Conservation (phyloP, 352 stramenopile species). For the Phytophthora palmivora region DNA sequence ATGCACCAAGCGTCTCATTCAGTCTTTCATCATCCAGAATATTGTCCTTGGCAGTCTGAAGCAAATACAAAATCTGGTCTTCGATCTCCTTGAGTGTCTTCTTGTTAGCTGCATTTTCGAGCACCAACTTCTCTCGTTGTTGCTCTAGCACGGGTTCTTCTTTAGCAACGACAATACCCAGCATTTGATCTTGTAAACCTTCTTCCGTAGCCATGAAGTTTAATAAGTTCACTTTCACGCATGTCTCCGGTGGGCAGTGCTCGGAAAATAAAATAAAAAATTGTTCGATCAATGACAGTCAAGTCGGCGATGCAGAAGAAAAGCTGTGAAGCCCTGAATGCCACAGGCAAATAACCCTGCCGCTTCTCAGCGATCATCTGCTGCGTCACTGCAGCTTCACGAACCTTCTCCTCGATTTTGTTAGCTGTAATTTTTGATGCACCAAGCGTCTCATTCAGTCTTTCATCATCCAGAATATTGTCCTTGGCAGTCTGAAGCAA, state of each 20-base stretch:
- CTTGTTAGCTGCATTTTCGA: conserved; percentile 95
- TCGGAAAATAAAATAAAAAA: no score
- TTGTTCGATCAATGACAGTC: conserved; percentile 92
- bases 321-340: conserved; percentile 90
- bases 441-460: conserved; percentile 94
- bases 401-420: conserved; percentile 95
- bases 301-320: conserved; percentile 97
- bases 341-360: conserved; percentile 93
- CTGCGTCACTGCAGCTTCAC: conserved; percentile 92
- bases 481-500: conserved; percentile 92
- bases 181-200: conserved; percentile 96
- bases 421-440: conserved; percentile 94
- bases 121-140: conserved; percentile 93
- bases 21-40: conserved; percentile 96
- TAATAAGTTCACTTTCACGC: conserved; percentile 96
- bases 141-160: conserved; percentile 93
- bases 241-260: conserved; percentile 95
- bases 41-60: conserved; percentile 94
- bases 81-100: conserved; percentile 96
- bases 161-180: conserved; percentile 94
- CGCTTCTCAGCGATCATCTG: conserved; percentile 94
- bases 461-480: conserved; percentile 96
- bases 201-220: conserved; percentile 97
- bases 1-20: conserved; percentile 94
- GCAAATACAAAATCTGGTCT: conserved; percentile 95